Conservation (phyloP, 257 asterid genomes). For the Plantago major region DNA sequence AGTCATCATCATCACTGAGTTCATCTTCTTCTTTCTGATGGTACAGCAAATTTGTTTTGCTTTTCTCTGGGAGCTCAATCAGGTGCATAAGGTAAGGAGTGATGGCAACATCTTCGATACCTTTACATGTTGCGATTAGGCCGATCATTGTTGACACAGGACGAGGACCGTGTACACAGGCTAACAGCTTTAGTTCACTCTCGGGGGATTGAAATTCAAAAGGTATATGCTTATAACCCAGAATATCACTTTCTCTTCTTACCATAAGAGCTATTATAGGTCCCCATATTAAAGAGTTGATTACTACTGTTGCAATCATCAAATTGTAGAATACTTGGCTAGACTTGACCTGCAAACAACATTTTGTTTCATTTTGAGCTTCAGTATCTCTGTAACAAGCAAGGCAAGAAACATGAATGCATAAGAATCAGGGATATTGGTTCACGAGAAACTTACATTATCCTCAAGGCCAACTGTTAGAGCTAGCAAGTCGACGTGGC, state of each 20-base stretch:
- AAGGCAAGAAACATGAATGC: neutral
- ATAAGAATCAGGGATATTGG: neutral
- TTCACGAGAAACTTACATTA: slow-evolving; percentile 39
- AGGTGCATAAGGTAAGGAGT: slow-evolving; percentile 86
- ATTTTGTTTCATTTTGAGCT: slow-evolving; percentile 8
- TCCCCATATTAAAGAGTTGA: slow-evolving; percentile 86
- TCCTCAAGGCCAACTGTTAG: slow-evolving; percentile 52
- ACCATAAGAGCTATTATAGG: slow-evolving; percentile 75
- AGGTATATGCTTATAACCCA: slow-evolving; percentile 59
- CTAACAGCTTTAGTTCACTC: slow-evolving; percentile 62
- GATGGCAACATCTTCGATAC: slow-evolving; percentile 49
- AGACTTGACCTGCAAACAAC: slow-evolving; percentile 48
- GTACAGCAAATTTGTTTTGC: slow-evolving; percentile 53
- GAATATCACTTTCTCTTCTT: slow-evolving; percentile 62
- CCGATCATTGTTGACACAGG: slow-evolving; percentile 83
- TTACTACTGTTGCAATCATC: slow-evolving; percentile 71
- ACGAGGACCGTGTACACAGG: slow-evolving; percentile 87
- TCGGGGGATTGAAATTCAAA: slow-evolving; percentile 75
- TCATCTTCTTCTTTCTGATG: slow-evolving; percentile 87
- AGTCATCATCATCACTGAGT: slow-evolving; percentile 78
- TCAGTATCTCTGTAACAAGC: neutral
- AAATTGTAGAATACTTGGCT: slow-evolving; percentile 58
- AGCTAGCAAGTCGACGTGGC: slow-evolving; percentile 84
- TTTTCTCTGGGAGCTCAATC: slow-evolving; percentile 83
- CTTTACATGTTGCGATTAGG: slow-evolving; percentile 67